A percentile compares a stretch with the other conserved stretches of the same genome.
phyloP scores from a whole-genome alignment of 2,329 filamentous ascomycete species.

The Xylaria multiplex region DNA sequence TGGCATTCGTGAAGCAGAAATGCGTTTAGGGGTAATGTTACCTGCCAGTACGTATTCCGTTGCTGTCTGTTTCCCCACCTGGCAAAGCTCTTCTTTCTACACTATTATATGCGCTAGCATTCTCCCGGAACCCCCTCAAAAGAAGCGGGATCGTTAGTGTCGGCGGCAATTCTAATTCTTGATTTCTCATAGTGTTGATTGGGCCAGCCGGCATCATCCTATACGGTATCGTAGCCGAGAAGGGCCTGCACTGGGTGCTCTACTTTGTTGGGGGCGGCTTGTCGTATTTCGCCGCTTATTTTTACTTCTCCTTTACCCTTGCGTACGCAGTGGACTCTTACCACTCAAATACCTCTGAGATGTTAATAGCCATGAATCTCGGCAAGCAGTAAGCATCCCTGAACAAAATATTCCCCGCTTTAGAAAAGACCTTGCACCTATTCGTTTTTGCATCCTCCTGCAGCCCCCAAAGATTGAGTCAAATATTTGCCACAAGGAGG shows the following conservation, averaged over 20 bases:
- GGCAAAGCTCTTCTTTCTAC: background rate
- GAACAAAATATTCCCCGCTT: background rate
- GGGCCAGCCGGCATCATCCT: constrained; percentile 52
- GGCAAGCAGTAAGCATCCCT: constrained; percentile 57
- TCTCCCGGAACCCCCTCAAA: constrained; percentile 4
- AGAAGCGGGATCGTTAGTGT: background rate
- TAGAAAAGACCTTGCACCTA: background rate
- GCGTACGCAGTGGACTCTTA: constrained; percentile 71
- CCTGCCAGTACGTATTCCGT: constrained; percentile 42
- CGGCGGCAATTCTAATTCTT: constrained; percentile 13
- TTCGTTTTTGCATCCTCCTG: background rate
- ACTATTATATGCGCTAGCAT: background rate
- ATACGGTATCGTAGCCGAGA: constrained; percentile 51
- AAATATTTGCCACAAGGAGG: background rate
- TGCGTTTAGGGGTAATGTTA: constrained; percentile 52
- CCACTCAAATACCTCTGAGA: constrained; percentile 68
- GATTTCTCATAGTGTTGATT: constrained; percentile 40
- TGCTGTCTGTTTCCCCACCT: background rate
- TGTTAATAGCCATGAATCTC: constrained; percentile 70
- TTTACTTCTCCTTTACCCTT: constrained; percentile 67
- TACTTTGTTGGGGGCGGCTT: constrained; percentile 63
- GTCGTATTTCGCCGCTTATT: constrained; percentile 62
- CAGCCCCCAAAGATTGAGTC: background rate
- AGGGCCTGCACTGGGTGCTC: constrained; percentile 55
- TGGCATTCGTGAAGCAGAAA: constrained; percentile 57